Evolutionary conservation across 139 green algal genomes (phyloP), one percentile per base, ranked within the genome.

Genomic region (Chara braunii): DNA sequence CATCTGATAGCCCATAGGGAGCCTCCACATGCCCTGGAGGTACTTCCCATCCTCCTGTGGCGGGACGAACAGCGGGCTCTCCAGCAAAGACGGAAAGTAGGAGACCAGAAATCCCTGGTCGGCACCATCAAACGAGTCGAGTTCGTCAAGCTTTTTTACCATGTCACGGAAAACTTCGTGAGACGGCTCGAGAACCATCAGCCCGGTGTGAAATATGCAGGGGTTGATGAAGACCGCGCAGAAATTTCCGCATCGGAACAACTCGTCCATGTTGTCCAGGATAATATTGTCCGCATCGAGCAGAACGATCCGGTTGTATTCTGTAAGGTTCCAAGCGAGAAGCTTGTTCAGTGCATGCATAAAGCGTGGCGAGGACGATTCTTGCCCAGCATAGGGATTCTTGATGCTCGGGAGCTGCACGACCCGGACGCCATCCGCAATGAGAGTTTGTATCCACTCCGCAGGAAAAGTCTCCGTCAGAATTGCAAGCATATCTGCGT

Each of bases 201-300:
- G 53, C 11, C 53, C 53, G 7, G 53, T 62, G 11, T 62, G 53
- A 35, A 52, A 62, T 6, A 53, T 62, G 28, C 53, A 62, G 11
- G 53, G 53, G 53, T 62, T 62, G 6, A 62, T 52, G 53, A 62
- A 62, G 18, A 53, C 53, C 7, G 53, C 53, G 11, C 53, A 62
- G 28, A 62, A 62, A 33, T 62, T n/a, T 33, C 53, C 53, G 28
- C 53, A 62, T 8, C 50, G 22, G 53, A 62, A 62, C 7, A 62
- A n/a, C 53, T 62, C 53, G 22, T 62, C 53, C 29, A 62, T 53
- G 23, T 62, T 62, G 18, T n/a, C 7, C 53, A 62, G 53, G 22
- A 62, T 55, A 33, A 62, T 11, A n/a, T 62, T 62, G 53, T 62
- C 53, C 18, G 53, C 53, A n/a, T 62, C 53, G 14, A 62, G 28